Base-by-base conservation (phyloP, 495 filamentous ascomycete genomes). In the Clavariopsis aquatica region DNA sequence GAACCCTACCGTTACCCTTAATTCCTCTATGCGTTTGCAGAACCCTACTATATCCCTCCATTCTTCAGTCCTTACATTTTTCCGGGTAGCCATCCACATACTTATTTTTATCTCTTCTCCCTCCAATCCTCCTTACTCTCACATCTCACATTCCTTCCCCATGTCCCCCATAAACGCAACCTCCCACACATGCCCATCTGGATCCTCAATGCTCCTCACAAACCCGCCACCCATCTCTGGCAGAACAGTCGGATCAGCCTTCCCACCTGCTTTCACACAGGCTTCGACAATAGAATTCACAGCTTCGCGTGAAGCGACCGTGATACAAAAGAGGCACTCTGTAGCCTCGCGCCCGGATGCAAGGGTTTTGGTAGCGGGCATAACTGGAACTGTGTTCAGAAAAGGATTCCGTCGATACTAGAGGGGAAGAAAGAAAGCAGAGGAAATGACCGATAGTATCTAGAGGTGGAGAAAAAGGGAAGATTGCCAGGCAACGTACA, bases 181-280 rank as follows among this genome's bases (percentile, higher is more conserved):
- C 57, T 60, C 57, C 57, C 57, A 60, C 4, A 60, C 27, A 60
- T 60, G 57, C n/a, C 57, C 57, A 52, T 60, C 57, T 9, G 45
- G 41, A 52, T 60, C 57, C 29, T 60, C 57, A 3, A 60, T 24
- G 38, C 57, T 60, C 57, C 57, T 60, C 23, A n/a, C 57, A 52
- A 53, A 60, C 38, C 41, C 20, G 20, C 57, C 57, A 15, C 22
- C 41, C 45, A 51, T 51, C 47, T 60, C 24, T 3, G 41, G 57
- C 27, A 60, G 22, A 13, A 22, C 22, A 19, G 57, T 60, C 19
- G 57, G 57, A 51, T 60, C 57, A 9, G 17, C 6, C 27, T 31
- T 60, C 43, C 57, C 57, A 2, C 57, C 57, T 29, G 2, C 26
- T 28, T 49, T 51, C 27, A 17, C 57, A 29, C n/a, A n/a, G 10